Percentiles rank a stretch among this genome's conserved stretches.
phyloP scores from a whole-genome alignment of 352 stramenopile genomes.

The Phytophthora multivora region DNA sequence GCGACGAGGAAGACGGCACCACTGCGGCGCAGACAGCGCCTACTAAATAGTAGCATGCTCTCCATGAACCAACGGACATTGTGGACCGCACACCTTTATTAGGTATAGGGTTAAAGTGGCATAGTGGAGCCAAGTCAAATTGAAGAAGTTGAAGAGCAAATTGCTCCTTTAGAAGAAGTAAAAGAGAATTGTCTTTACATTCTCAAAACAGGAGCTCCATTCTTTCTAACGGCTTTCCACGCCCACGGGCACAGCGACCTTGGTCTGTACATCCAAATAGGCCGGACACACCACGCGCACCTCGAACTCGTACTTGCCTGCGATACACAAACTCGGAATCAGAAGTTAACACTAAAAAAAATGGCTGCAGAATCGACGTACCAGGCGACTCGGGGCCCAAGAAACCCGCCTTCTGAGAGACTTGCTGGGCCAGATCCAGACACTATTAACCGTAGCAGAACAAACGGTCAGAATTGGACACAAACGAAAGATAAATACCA shows the following conservation, averaged over 20 bases:
- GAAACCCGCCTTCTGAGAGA: conserved; percentile 63
- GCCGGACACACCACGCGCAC: conserved; percentile 66
- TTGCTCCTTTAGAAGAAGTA: no score
- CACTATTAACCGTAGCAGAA: conserved; percentile 34
- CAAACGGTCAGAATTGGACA: not conserved
- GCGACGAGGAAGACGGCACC: not conserved
- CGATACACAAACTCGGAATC: no score
- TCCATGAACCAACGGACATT: conserved; percentile 16
- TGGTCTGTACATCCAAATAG: conserved; percentile 69
- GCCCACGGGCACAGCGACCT: conserved; percentile 36
- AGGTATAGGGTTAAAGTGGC: not conserved
- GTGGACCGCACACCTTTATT: conserved; percentile 26
- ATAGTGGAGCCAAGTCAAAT: conserved; percentile 20
- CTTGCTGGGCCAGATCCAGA: conserved; percentile 54
- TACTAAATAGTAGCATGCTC: conserved; percentile 6
- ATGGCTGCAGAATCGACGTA: conserved; percentile 20
- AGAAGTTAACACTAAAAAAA: no score
- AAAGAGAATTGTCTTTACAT: no score
- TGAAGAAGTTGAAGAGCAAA: conserved; percentile 5
- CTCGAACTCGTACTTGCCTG: conserved; percentile 79
- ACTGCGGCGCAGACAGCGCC: conserved; percentile 11
- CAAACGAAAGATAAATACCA: not conserved
- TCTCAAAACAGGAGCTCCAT: conserved; percentile 10
- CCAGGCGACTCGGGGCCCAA: conserved; percentile 60
- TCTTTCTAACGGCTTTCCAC: conserved; percentile 38